Evolutionary conservation across 2,329 filamentous ascomycete species (phyloP).

Genomic region (Diaporthe helianthi): DNA sequence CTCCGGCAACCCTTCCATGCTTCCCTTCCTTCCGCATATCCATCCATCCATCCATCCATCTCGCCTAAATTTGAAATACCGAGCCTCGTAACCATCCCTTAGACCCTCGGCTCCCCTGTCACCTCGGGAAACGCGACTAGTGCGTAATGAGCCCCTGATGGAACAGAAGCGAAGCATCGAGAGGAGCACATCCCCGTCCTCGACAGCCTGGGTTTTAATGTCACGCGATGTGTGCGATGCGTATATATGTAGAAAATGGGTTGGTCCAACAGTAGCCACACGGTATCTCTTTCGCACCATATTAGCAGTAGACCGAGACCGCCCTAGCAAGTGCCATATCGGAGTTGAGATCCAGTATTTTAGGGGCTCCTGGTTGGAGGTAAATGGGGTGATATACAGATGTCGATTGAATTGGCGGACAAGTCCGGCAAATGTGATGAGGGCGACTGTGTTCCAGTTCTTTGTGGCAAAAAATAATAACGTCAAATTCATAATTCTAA

Average conservation of each 20-base stretch:
- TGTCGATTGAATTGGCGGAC: constrained; percentile 16
- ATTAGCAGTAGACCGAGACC: background rate
- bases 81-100: too few relatives aligned
- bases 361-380: constrained; percentile 18
- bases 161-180: background rate
- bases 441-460: too few relatives aligned
- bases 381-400: constrained; percentile 27
- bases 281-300: background rate
- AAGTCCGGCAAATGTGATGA: constrained; percentile 6
- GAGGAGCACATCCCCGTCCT: background rate
- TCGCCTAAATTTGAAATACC: background rate
- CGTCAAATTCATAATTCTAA: constrained; percentile 28
- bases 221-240: background rate
- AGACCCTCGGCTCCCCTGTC: too few relatives aligned
- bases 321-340: background rate
- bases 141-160: background rate
- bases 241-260: constrained; percentile 4
- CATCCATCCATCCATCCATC: background rate
- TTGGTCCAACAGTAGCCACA: background rate
- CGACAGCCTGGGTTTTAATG: background rate
- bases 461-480: constrained; percentile 5
- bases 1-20: background rate
- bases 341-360: background rate
- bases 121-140: background rate
- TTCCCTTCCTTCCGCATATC: background rate